A percentile compares a stretch with the other conserved stretches of the same genome.
phyloP scores from a whole-genome alignment of 768 basidiomycete species.

The Serendipita sp. region DNA sequence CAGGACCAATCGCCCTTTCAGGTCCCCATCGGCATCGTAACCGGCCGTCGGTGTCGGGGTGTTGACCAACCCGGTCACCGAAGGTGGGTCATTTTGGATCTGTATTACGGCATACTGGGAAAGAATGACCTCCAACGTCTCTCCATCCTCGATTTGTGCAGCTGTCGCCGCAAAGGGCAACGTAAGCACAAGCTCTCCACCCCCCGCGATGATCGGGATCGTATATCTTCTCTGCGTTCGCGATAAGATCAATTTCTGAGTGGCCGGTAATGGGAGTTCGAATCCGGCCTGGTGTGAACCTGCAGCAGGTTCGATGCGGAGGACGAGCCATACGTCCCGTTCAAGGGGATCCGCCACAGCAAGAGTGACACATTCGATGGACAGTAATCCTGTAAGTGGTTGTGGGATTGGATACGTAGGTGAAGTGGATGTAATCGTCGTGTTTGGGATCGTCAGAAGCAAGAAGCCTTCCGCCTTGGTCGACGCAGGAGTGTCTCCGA shows the following conservation, averaged over 20 bases:
- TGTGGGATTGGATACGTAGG: slow-evolving; percentile 14
- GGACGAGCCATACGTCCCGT: slow-evolving; percentile 50
- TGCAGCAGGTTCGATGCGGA: slow-evolving; percentile 29
- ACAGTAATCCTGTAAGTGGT: slow-evolving; percentile 27
- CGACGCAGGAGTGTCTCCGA: neutral
- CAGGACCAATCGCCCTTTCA: slow-evolving; percentile 46
- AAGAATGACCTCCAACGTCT: slow-evolving; percentile 50
- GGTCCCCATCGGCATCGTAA: slow-evolving; percentile 14
- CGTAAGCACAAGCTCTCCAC: slow-evolving; percentile 14
- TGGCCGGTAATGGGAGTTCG: slow-evolving; percentile 48
- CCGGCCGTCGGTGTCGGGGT: slow-evolving; percentile 10
- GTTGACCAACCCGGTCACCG: slow-evolving; percentile 23
- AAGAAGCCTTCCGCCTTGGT: slow-evolving; percentile 28
- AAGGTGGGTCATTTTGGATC: slow-evolving; percentile 9
- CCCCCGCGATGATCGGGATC: slow-evolving; percentile 25
- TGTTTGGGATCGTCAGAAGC: slow-evolving; percentile 37
- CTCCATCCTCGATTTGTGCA: slow-evolving; percentile 38
- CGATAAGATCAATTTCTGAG: slow-evolving; percentile 28
- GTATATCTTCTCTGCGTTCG: slow-evolving; percentile 27
- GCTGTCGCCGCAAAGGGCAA: slow-evolving; percentile 20
- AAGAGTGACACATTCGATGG: slow-evolving; percentile 47
- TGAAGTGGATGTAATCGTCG: slow-evolving; percentile 25
- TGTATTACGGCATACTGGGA: slow-evolving; percentile 40
- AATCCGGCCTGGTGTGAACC: slow-evolving; percentile 16
- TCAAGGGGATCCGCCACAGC: slow-evolving; percentile 22